phyloP scores from a whole-genome alignment of 345 rosid species.

The Lagerstroemia speciosa region DNA sequence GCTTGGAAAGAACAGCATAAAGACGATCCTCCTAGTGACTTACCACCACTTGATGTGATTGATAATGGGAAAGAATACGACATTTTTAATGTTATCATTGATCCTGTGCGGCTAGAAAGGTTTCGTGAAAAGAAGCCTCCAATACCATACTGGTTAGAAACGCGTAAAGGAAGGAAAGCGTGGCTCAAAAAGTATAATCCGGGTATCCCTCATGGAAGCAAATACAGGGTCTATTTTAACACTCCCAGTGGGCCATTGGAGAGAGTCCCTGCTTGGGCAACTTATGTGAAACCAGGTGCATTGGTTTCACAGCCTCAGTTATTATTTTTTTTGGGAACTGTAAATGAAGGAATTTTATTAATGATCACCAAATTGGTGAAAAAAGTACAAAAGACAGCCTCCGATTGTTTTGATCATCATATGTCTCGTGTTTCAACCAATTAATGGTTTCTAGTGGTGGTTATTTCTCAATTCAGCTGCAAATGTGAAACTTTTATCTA shows the following conservation, averaged over 20 bases:
- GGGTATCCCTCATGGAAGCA: constrained; percentile 85
- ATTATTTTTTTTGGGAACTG: too few relatives aligned
- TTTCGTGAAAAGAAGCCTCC: constrained; percentile 66
- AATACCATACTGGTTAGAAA: constrained; percentile 82
- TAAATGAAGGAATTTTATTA: too few relatives aligned
- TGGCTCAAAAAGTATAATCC: constrained; percentile 85
- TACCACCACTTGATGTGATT: constrained; percentile 71
- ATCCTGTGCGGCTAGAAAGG: constrained; percentile 61
- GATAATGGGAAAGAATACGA: constrained; percentile 78
- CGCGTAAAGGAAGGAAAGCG: constrained; percentile 89
- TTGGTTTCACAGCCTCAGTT: not conserved
- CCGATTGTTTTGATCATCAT: not conserved
- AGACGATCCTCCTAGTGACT: constrained; percentile 79
- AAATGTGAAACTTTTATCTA: not conserved
- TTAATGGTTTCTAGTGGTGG: not conserved
- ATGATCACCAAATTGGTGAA: too few relatives aligned
- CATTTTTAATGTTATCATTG: constrained; percentile 38
- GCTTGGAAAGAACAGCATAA: constrained; percentile 75
- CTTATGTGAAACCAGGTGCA: constrained; percentile 84
- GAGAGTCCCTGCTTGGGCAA: constrained; percentile 96
- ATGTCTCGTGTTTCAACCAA: not conserved
- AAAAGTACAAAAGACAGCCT: too few relatives aligned
- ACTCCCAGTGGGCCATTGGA: constrained; percentile 85
- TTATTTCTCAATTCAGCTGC: not conserved
- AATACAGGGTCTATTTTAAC: constrained; percentile 84